Conservation (phyloP, 352 stramenopile species). For the Phytophthora sp. region DNA sequence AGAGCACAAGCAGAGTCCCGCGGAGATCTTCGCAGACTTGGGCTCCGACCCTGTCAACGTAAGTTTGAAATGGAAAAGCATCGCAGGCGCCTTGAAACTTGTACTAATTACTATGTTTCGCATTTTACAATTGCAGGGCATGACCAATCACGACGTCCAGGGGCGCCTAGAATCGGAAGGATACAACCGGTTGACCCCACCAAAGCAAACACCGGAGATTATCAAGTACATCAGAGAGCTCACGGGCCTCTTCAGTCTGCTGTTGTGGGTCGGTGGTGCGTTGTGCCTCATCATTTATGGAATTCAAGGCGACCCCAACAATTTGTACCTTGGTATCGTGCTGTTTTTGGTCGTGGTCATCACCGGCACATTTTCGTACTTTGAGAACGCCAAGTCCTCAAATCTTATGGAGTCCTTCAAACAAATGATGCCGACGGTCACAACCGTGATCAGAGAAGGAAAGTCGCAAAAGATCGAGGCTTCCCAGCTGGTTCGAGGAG, state of each 20-base stretch:
- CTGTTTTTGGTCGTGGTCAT: slow-evolving; percentile 78
- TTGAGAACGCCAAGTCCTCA: slow-evolving; percentile 77
- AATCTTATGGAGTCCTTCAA: slow-evolving; percentile 90
- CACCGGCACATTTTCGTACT: slow-evolving; percentile 78
- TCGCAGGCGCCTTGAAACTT: no score
- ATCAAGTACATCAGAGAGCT: slow-evolving; percentile 81
- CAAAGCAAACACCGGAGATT: slow-evolving; percentile 75
- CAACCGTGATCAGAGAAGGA: slow-evolving; percentile 77
- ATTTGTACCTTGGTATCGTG: slow-evolving; percentile 79
- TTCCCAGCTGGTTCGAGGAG: slow-evolving; percentile 79
- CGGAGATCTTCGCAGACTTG: slow-evolving; percentile 72
- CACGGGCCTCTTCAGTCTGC: slow-evolving; percentile 72
- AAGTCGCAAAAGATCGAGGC: slow-evolving; percentile 84
- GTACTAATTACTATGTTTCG: no score
- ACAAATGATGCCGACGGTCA: slow-evolving; percentile 85
- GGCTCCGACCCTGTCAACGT: slow-evolving; percentile 59
- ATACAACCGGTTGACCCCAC: slow-evolving; percentile 67
- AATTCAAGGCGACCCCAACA: slow-evolving; percentile 73
- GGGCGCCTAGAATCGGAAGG: slow-evolving; percentile 63
- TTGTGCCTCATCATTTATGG: slow-evolving; percentile 73
- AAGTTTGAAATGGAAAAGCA: slow-evolving; percentile 19
- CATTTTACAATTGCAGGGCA: slow-evolving; percentile 46
- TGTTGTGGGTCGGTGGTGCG: slow-evolving; percentile 68
- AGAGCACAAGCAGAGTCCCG: slow-evolving; percentile 76
- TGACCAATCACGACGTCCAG: slow-evolving; percentile 65